Conservation (phyloP, 331 rosid species). For the Malus hybrid region DNA sequence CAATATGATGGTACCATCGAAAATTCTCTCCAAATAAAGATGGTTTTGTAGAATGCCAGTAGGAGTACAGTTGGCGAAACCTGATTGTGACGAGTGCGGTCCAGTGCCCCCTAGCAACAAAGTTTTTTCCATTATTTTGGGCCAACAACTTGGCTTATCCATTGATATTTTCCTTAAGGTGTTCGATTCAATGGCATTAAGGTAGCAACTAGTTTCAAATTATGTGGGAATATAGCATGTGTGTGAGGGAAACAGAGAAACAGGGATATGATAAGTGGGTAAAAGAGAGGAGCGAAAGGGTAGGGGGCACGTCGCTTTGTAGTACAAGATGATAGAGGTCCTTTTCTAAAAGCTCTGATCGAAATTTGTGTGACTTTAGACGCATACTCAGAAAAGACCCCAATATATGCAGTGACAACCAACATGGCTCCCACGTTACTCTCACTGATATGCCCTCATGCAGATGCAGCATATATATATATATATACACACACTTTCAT, state of each 20-base stretch:
- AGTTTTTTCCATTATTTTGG: not conserved
- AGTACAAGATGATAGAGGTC: not conserved
- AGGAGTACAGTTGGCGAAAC: not conserved
- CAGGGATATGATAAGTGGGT: not conserved
- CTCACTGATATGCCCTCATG: not conserved
- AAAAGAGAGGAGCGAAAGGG: not conserved
- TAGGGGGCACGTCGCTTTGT: conserved; percentile 4
- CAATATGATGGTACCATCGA: too few relatives aligned
- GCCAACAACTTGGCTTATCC: not conserved
- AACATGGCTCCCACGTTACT: conserved; percentile 7
- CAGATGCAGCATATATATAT: not conserved
- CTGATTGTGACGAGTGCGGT: not conserved
- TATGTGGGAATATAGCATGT: not conserved
- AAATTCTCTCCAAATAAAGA: too few relatives aligned
- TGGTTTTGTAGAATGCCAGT: too few relatives aligned
- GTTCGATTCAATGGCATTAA: too few relatives aligned
- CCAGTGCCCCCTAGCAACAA: not conserved
- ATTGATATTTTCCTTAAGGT: not conserved
- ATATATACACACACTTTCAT: too few relatives aligned
- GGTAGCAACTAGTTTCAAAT: too few relatives aligned
- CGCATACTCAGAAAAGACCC: not conserved
- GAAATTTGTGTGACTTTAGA: not conserved
- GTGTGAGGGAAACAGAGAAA: not conserved
- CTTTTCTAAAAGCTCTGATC: not conserved
- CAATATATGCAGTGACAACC: not conserved